A percentile compares a stretch with the other conserved stretches of the same genome.
These are phyloP conservation scores for Exophiala dermatitidis DNA, from an alignment of 2,329 filamentous ascomycete species.

Conservation along the genomic window DNA sequence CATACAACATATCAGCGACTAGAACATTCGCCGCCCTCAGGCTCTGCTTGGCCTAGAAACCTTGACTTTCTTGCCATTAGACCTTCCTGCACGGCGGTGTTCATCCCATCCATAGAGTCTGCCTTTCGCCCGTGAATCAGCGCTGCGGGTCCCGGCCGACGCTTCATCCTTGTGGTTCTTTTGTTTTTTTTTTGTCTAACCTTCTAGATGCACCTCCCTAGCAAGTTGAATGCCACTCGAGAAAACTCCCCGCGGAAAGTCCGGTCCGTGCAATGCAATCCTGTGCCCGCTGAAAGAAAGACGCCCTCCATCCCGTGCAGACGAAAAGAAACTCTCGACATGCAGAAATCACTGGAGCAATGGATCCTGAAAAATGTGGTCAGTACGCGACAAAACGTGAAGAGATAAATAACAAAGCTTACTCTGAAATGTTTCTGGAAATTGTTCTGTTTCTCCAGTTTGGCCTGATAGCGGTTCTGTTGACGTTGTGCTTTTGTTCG, in stretches of 20 bases:
- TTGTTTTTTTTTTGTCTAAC: not conserved
- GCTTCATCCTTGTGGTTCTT: too few species aligned
- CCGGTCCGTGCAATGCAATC: too few species aligned
- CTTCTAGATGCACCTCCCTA: slow-evolving; percentile 4
- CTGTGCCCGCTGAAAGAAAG: too few species aligned
- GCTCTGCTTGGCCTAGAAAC: too few species aligned
- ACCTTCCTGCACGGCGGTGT: too few species aligned
- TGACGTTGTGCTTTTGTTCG: slow-evolving; percentile 58
- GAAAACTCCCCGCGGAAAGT: not conserved
- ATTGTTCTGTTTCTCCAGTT: slow-evolving; percentile 67
- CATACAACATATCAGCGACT: too few species aligned
- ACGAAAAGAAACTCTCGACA: not conserved
- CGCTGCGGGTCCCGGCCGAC: too few species aligned
- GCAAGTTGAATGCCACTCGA: slow-evolving; percentile 1
- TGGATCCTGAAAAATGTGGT: slow-evolving; percentile 16
- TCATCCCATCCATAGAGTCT: too few species aligned
- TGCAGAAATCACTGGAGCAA: slow-evolving; percentile 21
- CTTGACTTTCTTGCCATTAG: too few species aligned
- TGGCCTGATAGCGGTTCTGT: slow-evolving; percentile 58
- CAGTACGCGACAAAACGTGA: not conserved
- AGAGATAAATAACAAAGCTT: slow-evolving; percentile 29
- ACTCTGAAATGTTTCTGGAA: slow-evolving; percentile 68
- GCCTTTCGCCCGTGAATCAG: too few species aligned
- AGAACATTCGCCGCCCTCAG: too few species aligned
- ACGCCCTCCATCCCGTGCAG: not conserved